A percentile compares a stretch with the other conserved stretches of the same genome.
Evolutionary conservation across 139 green algal species (phyloP).

Genomic region (Pleodorina starrii): DNA sequence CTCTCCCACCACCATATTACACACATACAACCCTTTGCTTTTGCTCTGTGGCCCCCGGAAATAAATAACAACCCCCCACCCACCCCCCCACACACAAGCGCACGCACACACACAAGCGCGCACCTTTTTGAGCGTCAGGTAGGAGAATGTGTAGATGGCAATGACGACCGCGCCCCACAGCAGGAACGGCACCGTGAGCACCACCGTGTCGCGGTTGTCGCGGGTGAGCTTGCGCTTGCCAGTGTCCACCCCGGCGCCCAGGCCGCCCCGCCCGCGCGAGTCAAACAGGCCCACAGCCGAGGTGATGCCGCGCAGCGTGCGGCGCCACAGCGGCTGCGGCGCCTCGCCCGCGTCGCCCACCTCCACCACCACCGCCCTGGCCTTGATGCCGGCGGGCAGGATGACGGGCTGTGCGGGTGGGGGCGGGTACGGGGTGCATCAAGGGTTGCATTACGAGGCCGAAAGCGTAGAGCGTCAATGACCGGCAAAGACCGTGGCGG

Average conservation of each 20-base stretch:
- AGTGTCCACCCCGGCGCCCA: slow-evolving; percentile 16
- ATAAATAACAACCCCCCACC: too few species aligned
- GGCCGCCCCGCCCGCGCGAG: not conserved
- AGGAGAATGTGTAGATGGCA: slow-evolving; percentile 56
- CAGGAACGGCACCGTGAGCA: slow-evolving; percentile 50
- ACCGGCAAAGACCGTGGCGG: too few species aligned
- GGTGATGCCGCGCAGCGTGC: not conserved
- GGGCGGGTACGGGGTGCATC: too few species aligned
- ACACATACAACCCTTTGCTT: too few species aligned
- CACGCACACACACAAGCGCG: too few species aligned
- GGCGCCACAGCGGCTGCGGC: slow-evolving; percentile 42
- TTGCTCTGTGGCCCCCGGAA: too few species aligned
- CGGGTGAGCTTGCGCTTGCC: slow-evolving; percentile 58
- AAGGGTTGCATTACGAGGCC: too few species aligned
- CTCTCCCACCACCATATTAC: too few species aligned
- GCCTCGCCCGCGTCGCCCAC: slow-evolving; percentile 18
- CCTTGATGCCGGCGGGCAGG: slow-evolving; percentile 40
- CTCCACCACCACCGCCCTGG: slow-evolving; percentile 47
- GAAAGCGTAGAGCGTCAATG: too few species aligned
- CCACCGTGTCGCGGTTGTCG: slow-evolving; percentile 46
- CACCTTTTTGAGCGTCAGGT: slow-evolving; percentile 48
- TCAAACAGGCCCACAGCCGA: not conserved
- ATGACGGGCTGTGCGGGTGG: slow-evolving; percentile 36
- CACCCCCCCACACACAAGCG: too few species aligned
- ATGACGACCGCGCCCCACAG: slow-evolving; percentile 57